Conservation (phyloP, 371 early-diverging fungal species). For the Gilbertella persicaria region DNA sequence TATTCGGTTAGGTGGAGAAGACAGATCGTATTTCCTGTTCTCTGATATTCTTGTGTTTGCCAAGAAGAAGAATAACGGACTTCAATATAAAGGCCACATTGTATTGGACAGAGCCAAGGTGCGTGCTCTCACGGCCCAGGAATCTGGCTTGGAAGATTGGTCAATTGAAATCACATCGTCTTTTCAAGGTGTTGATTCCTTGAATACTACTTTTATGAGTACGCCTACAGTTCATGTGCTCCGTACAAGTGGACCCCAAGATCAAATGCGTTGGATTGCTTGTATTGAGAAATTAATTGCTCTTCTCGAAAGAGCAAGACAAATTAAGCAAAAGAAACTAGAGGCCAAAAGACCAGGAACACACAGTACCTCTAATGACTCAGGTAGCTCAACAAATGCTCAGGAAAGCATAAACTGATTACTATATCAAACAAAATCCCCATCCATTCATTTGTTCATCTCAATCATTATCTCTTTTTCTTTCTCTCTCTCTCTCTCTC, state of each 20-base stretch:
- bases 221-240: constrained; percentile 34
- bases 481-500: too few relatives aligned
- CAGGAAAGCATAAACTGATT: too few relatives aligned
- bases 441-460: too few relatives aligned
- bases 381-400: background rate
- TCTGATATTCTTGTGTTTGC: constrained; percentile 44
- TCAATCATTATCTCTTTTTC: too few relatives aligned
- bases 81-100: constrained; percentile 47
- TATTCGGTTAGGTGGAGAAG: constrained; percentile 26
- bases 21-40: constrained; percentile 39
- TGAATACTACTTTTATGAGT: constrained; percentile 40
- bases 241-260: constrained; percentile 18
- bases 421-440: too few relatives aligned
- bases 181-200: constrained; percentile 41
- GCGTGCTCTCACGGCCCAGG: constrained; percentile 26
- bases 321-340: constrained; percentile 1
- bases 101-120: constrained; percentile 33
- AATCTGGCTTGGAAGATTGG: constrained; percentile 26
- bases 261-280: constrained; percentile 32
- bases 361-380: too few relatives aligned
- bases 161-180: constrained; percentile 40
- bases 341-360: background rate
- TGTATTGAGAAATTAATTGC: constrained; percentile 15
- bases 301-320: background rate
- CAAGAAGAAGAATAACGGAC: constrained; percentile 24